Percentiles rank a stretch among this genome's conserved stretches.
Conservation (phyloP, 2,329 filamentous ascomycete genomes). For the Cytospora paraplurivora region DNA sequence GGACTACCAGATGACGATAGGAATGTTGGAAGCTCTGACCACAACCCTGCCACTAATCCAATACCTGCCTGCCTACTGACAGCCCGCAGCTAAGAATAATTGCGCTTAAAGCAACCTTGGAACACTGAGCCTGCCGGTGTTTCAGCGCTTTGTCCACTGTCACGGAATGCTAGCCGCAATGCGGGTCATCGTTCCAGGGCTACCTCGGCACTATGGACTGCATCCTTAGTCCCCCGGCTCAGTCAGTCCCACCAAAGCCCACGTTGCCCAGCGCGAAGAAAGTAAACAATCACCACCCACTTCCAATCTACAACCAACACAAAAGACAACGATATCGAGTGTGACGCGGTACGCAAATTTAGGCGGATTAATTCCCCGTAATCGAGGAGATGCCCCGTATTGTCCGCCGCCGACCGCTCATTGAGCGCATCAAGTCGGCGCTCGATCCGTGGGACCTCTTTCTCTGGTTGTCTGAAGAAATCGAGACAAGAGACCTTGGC, state of each 20-base stretch:
- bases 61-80: conserved; percentile 13
- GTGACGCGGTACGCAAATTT: conserved; percentile 10
- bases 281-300: background rate
- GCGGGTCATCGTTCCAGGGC: background rate
- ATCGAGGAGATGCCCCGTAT: conserved; percentile 61
- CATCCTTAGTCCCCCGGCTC: background rate
- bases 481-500: conserved; percentile 90
- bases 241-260: background rate
- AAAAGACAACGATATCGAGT: background rate
- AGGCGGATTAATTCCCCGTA: background rate
- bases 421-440: conserved; percentile 76
- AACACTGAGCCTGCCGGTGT: conserved; percentile 7
- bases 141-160: background rate
- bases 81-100: background rate
- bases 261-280: background rate
- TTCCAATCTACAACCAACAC: background rate
- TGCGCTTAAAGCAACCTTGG: background rate
- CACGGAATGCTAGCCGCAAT: background rate
- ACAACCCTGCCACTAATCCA: conserved; percentile 16
- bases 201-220: background rate
- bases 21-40: conserved; percentile 29
- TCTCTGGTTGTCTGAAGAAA: conserved; percentile 88
- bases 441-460: conserved; percentile 88
- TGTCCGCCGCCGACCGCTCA: conserved; percentile 77
- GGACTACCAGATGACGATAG: conserved; percentile 16